Evolutionary conservation across 2,329 filamentous ascomycete genomes (phyloP).

Genomic region (Trichoderma atrobrunneum): DNA sequence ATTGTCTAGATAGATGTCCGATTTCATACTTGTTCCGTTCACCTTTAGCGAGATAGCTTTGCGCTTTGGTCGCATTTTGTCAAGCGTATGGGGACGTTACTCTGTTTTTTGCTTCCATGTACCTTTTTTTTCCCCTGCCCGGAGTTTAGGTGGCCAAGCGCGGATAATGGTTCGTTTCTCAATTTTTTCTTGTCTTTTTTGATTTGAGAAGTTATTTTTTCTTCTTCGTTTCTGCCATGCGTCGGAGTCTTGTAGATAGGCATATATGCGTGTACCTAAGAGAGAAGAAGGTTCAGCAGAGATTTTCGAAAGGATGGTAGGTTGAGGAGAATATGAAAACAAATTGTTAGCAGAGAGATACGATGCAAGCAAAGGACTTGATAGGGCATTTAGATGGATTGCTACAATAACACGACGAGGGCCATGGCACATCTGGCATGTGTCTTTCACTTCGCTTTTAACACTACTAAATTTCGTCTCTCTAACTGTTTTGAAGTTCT

Average conservation of each 20-base stretch:
- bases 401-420: not conserved
- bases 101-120: not conserved
- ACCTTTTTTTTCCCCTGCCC: not conserved
- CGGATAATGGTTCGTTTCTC: not conserved
- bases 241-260: not conserved
- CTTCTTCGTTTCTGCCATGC: not conserved
- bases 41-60: not conserved
- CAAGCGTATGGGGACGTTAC: not conserved
- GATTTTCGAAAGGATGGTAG: not conserved
- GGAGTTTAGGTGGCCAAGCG: constrained; percentile 12
- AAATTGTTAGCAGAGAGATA: not conserved
- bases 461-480: no score
- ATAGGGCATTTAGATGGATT: not conserved
- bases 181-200: not conserved
- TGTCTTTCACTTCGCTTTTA: not conserved
- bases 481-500: not conserved
- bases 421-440: constrained; percentile 11
- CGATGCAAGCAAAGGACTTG: not conserved
- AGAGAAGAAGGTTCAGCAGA: not conserved
- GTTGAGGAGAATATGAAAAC: not conserved
- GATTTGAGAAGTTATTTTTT: not conserved
- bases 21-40: not conserved
- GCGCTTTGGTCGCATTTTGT: not conserved
- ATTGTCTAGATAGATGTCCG: not conserved
- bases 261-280: not conserved